Base-by-base conservation (phyloP, 2,329 filamentous ascomycete species). In the Pezicula carpinea region DNA sequence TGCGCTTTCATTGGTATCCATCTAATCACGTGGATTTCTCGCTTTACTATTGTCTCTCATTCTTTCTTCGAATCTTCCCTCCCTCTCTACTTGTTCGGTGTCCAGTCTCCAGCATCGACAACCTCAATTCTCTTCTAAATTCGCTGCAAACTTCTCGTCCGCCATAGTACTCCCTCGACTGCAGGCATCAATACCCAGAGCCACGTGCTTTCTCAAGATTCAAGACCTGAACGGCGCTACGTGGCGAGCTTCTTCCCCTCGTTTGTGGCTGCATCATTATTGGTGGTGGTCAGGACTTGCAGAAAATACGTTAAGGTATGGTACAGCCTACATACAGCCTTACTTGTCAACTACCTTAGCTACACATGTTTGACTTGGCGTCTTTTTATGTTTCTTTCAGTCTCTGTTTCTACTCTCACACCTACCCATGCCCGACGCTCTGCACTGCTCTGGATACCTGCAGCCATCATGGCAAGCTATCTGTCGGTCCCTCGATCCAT, bases 381-480 rank as follows among this genome's bases (percentile, higher is more conserved):
- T 46, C 51, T 47, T 40, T 40, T 14, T 39, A 5, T 43, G 17
- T 39, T 17, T 31, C 32, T 44, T 35, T 32, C 14, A 19, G 14
- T 43, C 34, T 13, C 48, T 31, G 29, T 46, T 34, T 13, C 10
- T 15, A 19, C 14, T 39, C 17, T 39, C 29, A 13, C 18, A 40
- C 23, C 43, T 22, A 23, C 23, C 7, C 23, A 26, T 26, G 11
- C 11, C 7, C 7, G 23, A 26, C 23, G 11, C 23, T 26, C 7
- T 10, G 3, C 23, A 8, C 23, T 26, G 6, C 23, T 26, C 23
- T 26, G 7, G 6, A 26, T 5, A 6, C 11, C 23, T 10, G 23
- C 7, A 35, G 33, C 33, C 33, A 13, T 18, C 17, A 14, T 60
- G 58, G 51, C 51, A 41, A 48, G 48, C 45, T 51, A 48, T 26